Evolutionary conservation across 192 early-diverging fungal genomes (phyloP).

Genomic region (Coemansia sp.): DNA sequence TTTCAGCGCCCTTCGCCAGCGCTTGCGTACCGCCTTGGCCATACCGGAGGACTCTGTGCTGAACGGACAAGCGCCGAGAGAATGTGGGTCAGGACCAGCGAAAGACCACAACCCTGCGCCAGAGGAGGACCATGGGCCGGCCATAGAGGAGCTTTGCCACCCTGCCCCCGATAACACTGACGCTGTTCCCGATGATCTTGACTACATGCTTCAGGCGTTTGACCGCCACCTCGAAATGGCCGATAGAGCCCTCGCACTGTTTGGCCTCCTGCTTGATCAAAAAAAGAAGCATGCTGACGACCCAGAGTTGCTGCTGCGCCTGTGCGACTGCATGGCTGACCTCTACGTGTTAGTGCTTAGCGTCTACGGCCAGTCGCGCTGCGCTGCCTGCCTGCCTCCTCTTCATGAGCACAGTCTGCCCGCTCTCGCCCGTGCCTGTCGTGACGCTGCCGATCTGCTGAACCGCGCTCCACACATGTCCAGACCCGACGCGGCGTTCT

Average conservation of each 20-base stretch:
- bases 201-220: slow-evolving; percentile 2
- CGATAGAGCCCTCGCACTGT: slow-evolving; percentile 22
- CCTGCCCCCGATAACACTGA: slow-evolving; percentile 1
- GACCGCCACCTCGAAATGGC: slow-evolving; percentile 25
- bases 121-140: neutral
- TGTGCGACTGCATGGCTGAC: slow-evolving; percentile 37
- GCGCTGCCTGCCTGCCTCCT: neutral
- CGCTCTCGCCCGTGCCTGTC: slow-evolving; percentile 4
- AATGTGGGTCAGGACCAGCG: neutral
- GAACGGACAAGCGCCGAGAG: neutral
- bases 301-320: slow-evolving; percentile 6
- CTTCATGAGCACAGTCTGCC: neutral
- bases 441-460: neutral
- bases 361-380: slow-evolving; percentile 27
- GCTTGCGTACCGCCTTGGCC: neutral
- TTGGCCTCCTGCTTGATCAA: slow-evolving; percentile 32
- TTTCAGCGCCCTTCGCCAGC: slow-evolving; percentile 15
- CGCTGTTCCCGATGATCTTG: slow-evolving; percentile 2
- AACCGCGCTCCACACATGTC: slow-evolving; percentile 1
- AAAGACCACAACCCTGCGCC: neutral
- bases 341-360: slow-evolving; percentile 33
- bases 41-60: neutral
- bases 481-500: slow-evolving; percentile 23
- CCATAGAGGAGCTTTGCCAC: neutral
- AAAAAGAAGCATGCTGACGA: slow-evolving; percentile 29